These are phyloP conservation scores for Microcyclospora pomicola DNA, from an alignment of 2,329 filamentous ascomycete genomes.

Conservation along the genomic window DNA sequence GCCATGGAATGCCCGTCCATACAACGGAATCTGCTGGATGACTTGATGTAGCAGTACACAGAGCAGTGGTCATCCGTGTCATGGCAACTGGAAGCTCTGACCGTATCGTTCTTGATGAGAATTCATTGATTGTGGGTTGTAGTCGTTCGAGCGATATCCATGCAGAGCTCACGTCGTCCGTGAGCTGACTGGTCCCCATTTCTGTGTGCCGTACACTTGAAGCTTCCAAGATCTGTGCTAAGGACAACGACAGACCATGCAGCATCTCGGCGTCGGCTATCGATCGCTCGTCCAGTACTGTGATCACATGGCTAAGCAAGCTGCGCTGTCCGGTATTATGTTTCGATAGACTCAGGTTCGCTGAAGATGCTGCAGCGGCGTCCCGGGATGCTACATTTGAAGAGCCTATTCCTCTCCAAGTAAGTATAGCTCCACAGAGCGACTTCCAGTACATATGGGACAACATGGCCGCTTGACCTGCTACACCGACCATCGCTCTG, in stretches of 20 bases:
- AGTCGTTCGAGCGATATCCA: constrained; percentile 4
- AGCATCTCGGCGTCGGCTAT: constrained; percentile 52
- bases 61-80: constrained; percentile 9
- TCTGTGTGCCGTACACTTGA: background rate
- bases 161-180: background rate
- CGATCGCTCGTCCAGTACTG: constrained; percentile 35
- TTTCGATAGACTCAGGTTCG: constrained; percentile 36
- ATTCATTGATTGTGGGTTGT: constrained; percentile 6
- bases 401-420: constrained; percentile 81
- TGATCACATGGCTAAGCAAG: constrained; percentile 30
- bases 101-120: constrained; percentile 14
- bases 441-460: constrained; percentile 51
- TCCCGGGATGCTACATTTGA: constrained; percentile 60
- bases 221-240: constrained; percentile 44
- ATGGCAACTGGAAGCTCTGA: constrained; percentile 18
- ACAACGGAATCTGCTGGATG: no score
- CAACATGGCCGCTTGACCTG: constrained; percentile 53
- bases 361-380: constrained; percentile 56
- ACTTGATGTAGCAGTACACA: constrained; percentile 7
- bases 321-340: constrained; percentile 19
- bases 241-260: constrained; percentile 50
- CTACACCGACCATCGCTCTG: constrained; percentile 66
- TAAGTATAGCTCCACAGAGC: constrained; percentile 55
- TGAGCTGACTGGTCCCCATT: background rate
- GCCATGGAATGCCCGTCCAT: constrained; percentile 1